Evolutionary conservation across 257 asterid genomes (phyloP).

Genomic region (Nicotiana undulata): DNA sequence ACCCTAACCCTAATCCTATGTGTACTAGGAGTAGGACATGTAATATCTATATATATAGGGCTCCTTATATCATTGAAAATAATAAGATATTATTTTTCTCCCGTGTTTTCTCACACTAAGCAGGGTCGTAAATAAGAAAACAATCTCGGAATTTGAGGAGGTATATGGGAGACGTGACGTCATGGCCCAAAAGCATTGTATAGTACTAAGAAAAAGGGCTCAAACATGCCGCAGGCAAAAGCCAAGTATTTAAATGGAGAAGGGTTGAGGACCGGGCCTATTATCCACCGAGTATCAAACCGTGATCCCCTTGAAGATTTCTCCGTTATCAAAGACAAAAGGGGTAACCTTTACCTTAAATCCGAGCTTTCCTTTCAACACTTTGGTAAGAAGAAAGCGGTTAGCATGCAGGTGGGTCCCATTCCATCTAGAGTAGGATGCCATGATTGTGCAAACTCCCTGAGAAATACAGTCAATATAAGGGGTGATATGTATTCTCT

Average conservation of each 20-base stretch:
- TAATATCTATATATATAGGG: too few species aligned
- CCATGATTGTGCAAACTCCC: constrained; percentile 47
- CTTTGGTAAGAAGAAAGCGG: constrained; percentile 31
- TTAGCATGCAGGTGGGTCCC: constrained; percentile 30
- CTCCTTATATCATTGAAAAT: too few species aligned
- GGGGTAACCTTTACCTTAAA: constrained; percentile 29
- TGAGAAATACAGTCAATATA: constrained; percentile 37
- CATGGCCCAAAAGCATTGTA: background rate
- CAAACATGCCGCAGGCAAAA: too few species aligned
- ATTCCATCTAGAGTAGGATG: constrained; percentile 51
- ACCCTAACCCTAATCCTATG: too few species aligned
- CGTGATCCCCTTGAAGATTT: too few species aligned
- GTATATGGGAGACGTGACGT: background rate
- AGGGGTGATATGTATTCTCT: constrained; percentile 41
- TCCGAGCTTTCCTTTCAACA: constrained; percentile 36
- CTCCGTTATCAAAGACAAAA: background rate
- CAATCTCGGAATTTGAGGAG: background rate
- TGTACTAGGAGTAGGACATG: too few species aligned
- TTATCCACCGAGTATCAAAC: too few species aligned
- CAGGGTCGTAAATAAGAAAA: background rate
- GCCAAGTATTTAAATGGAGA: too few species aligned
- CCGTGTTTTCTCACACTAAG: too few species aligned
- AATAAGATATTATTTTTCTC: too few species aligned
- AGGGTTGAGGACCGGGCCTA: too few species aligned
- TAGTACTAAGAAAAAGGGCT: background rate